Percentiles rank a stretch among this genome's conserved stretches.
Conservation (phyloP, 2,329 filamentous ascomycete species). For the Colletotrichum kahawae region DNA sequence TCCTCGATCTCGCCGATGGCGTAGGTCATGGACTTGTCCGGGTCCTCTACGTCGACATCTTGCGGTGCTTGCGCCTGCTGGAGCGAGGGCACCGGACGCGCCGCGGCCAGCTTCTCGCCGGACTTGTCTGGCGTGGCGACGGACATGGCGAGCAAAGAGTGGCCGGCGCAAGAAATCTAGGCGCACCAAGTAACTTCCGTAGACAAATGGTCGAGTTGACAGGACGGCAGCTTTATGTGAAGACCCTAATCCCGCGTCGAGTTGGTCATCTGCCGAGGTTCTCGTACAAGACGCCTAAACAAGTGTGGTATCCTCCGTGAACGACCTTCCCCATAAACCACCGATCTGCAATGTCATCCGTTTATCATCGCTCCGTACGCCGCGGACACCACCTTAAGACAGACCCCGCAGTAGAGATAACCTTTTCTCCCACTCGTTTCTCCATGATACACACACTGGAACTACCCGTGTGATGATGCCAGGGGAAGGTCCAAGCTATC, state of each 20-base stretch:
- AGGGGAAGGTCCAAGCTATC: conserved; percentile 20
- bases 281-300: not conserved
- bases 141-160: not conserved
- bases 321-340: not conserved
- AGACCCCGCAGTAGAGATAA: conserved; percentile 5
- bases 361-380: not conserved
- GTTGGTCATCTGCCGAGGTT: not conserved
- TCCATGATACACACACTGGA: not conserved
- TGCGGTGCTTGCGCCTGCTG: not conserved
- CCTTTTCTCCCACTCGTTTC: not conserved
- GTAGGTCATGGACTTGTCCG: conserved; percentile 10
- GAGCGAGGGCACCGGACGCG: not conserved
- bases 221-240: not conserved
- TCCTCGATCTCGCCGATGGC: conserved; percentile 12
- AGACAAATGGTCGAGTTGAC: not conserved
- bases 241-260: not conserved
- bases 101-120: not conserved
- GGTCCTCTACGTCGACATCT: not conserved
- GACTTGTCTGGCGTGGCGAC: not conserved
- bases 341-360: not conserved
- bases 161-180: not conserved
- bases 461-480: not conserved
- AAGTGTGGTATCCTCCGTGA: not conserved
- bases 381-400: not conserved
- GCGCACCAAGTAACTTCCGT: not conserved